A percentile compares a stretch with the other conserved stretches of the same genome.
These are phyloP conservation scores for Acanthamoeba healyi DNA, from an alignment of 208 protist species.

Conservation along the genomic window DNA sequence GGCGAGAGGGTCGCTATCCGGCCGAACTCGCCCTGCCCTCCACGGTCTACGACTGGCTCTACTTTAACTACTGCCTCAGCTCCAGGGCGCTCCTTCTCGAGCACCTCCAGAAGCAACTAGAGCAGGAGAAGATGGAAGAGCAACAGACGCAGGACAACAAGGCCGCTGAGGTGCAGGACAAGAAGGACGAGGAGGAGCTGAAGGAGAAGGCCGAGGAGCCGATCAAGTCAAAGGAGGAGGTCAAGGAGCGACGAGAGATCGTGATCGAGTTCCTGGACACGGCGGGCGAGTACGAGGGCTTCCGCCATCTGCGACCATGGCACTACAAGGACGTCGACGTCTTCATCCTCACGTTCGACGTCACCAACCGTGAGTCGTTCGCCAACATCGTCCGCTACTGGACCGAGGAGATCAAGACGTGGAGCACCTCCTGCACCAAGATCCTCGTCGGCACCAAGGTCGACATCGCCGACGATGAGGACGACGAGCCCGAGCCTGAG, in stretches of 20 bases:
- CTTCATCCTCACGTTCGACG: neutral
- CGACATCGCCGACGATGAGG: neutral
- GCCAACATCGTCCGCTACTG: neutral
- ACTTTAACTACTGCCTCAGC: slow-evolving; percentile 9
- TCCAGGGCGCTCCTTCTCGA: neutral
- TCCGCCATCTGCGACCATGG: neutral
- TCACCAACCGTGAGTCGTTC: neutral
- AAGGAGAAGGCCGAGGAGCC: no score
- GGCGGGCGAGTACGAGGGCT: slow-evolving; percentile 4
- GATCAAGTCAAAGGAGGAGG: no score
- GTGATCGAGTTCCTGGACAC: neutral
- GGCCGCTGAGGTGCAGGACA: no score
- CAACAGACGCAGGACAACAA: no score
- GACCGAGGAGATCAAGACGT: neutral
- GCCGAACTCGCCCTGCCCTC: neutral
- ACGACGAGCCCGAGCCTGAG: no score
- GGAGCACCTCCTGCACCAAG: neutral
- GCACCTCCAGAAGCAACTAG: no score
- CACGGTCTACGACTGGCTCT: neutral
- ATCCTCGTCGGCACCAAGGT: slow-evolving; percentile 8
- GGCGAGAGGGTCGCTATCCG: neutral
- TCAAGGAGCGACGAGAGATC: neutral
- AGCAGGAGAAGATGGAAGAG: no score
- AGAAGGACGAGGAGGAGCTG: neutral
- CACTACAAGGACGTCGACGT: slow-evolving; percentile 24